phyloP scores from a whole-genome alignment of 371 early-diverging fungal genomes.

The Syncephalis plumigaleata region DNA sequence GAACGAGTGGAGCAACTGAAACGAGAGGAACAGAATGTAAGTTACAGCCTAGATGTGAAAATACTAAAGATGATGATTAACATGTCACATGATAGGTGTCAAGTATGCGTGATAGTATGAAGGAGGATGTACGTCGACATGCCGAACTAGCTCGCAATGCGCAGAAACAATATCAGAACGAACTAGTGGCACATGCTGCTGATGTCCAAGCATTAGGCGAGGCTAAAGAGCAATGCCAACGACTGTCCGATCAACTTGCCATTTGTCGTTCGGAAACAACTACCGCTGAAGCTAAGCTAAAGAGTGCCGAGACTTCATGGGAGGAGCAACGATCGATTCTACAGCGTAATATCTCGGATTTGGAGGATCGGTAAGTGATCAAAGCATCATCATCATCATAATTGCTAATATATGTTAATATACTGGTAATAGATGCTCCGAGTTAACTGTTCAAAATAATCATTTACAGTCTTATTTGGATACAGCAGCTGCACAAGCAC shows the following conservation, averaged over 20 bases:
- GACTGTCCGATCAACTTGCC: conserved; percentile 8
- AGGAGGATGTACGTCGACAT: conserved; percentile 18
- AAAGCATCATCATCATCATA: too few species aligned
- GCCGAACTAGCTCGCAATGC: conserved; percentile 13
- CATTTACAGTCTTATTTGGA: conserved; percentile 48
- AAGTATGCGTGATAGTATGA: conserved; percentile 9
- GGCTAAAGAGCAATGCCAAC: conserved; percentile 10
- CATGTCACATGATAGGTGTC: too few species aligned
- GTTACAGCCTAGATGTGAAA: too few species aligned
- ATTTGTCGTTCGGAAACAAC: conserved; percentile 8
- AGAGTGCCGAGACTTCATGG: conserved; percentile 21
- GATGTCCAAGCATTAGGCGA: conserved; percentile 19
- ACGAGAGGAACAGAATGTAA: conserved; percentile 6
- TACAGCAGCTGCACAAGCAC: conserved; percentile 25
- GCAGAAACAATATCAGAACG: conserved; percentile 32
- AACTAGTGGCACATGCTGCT: conserved; percentile 28
- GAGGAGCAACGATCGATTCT: conserved; percentile 18
- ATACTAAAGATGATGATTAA: too few species aligned
- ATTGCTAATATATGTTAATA: conserved; percentile 7
- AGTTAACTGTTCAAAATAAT: conserved; percentile 39
- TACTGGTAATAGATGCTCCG: conserved; percentile 20
- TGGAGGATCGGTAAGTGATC: conserved; percentile 6
- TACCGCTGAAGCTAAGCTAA: conserved; percentile 16
- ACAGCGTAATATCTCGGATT: conserved; percentile 18
- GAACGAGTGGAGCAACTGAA: conserved; percentile 19